These are phyloP conservation scores for Paecilomyces fulvus DNA, from an alignment of 2,329 filamentous ascomycete species.

Conservation along the genomic window DNA sequence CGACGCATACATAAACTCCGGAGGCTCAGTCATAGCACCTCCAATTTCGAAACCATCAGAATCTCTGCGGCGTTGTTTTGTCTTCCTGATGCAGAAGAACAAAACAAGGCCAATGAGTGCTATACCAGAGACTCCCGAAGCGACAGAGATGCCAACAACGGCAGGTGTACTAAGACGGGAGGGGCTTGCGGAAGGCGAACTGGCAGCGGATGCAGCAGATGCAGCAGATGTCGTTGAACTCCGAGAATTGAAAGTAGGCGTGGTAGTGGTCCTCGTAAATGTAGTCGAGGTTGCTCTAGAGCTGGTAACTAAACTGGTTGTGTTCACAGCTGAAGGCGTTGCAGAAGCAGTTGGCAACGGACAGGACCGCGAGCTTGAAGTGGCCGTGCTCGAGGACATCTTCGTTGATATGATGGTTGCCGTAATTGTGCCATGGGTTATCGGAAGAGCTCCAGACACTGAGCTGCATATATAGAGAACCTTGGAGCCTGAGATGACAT, in stretches of 20 bases:
- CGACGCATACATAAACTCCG: slow-evolving; percentile 19
- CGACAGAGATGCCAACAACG: slow-evolving; percentile 29
- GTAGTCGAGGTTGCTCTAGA: slow-evolving; percentile 1
- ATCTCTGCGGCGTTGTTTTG: slow-evolving; percentile 17
- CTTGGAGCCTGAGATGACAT: slow-evolving; percentile 36
- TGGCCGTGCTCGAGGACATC: slow-evolving; percentile 5
- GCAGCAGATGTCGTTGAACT: slow-evolving; percentile 2
- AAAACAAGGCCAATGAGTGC: slow-evolving; percentile 25
- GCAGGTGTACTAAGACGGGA: slow-evolving; percentile 18
- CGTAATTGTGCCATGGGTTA: slow-evolving; percentile 30
- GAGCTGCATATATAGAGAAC: slow-evolving; percentile 50
- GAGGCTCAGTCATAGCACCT: slow-evolving; percentile 29
- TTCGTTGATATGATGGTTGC: slow-evolving; percentile 18
- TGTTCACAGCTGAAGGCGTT: neutral
- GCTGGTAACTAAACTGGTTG: neutral
- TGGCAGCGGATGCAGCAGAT: neutral
- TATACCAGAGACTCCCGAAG: slow-evolving; percentile 25
- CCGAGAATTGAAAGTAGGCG: neutral
- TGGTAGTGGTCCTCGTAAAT: slow-evolving; percentile 7
- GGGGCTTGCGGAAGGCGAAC: neutral
- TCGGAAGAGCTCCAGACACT: slow-evolving; percentile 24
- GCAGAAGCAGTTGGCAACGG: neutral
- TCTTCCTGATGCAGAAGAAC: slow-evolving; percentile 22
- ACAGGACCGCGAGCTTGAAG: slow-evolving; percentile 4
- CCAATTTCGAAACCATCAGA: slow-evolving; percentile 30